phyloP scores from a whole-genome alignment of 1,284 basidiomycete genomes.

The Filobasidium uniguttulatum region DNA sequence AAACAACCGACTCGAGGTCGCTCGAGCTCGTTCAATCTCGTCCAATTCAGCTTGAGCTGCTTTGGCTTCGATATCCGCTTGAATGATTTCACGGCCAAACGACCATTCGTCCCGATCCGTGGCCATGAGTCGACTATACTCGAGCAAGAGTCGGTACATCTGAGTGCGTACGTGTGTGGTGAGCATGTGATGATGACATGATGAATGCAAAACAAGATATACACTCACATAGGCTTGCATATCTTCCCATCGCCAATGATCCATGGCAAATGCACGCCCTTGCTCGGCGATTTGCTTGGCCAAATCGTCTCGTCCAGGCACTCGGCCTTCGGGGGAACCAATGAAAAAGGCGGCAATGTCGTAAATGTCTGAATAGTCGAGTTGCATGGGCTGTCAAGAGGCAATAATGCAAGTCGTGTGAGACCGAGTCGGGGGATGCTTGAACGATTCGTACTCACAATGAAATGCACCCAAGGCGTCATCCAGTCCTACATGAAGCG shows the following conservation, averaged over 20 bases:
- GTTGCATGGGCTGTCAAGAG: constrained; percentile 31
- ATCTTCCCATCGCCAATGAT: constrained; percentile 41
- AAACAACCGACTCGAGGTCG: no score
- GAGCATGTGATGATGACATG: background rate
- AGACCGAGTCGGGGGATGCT: background rate
- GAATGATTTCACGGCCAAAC: constrained; percentile 11
- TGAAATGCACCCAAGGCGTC: constrained; percentile 39
- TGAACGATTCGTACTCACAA: constrained; percentile 23
- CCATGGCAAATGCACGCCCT: constrained; percentile 35
- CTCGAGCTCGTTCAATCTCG: no score
- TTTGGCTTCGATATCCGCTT: no score
- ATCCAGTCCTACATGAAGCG: constrained; percentile 28
- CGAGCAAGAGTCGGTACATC: constrained; percentile 14
- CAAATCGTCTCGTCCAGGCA: constrained; percentile 33
- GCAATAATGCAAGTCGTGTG: background rate
- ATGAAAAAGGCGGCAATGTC: constrained; percentile 41
- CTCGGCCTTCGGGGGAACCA: constrained; percentile 33
- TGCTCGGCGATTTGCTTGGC: constrained; percentile 37
- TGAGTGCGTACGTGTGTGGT: background rate
- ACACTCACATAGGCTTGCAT: constrained; percentile 40
- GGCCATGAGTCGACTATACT: constrained; percentile 22
- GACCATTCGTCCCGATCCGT: constrained; percentile 25
- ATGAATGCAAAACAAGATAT: background rate
- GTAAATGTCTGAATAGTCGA: constrained; percentile 42
- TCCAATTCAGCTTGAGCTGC: no score